Percentiles rank a stretch among this genome's conserved stretches.
Evolutionary conservation across 495 filamentous ascomycete genomes (phyloP).

Genomic region (Penicillium bialowiezense): DNA sequence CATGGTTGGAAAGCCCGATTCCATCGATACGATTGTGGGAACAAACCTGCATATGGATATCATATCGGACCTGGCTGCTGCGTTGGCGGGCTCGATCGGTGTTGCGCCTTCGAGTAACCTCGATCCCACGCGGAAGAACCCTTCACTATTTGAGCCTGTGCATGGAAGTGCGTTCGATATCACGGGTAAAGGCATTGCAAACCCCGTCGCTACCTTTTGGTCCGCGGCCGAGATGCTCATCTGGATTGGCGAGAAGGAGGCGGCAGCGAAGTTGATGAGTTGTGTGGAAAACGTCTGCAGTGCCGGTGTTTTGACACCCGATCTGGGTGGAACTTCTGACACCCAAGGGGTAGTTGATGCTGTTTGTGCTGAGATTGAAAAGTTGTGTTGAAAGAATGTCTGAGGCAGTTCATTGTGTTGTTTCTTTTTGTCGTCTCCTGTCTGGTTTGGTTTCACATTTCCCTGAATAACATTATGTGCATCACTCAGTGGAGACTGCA

Average conservation of each 20-base stretch:
- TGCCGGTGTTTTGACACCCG: conserved; percentile 48
- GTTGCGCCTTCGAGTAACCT: conserved; percentile 55
- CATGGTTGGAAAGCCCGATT: conserved; percentile 46
- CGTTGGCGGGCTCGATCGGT: conserved; percentile 47
- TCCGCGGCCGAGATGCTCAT: conserved; percentile 60
- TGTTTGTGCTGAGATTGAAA: conserved; percentile 51
- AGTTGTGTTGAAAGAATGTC: conserved; percentile 7
- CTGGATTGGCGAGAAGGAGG: conserved; percentile 55
- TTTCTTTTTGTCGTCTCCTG: background rate
- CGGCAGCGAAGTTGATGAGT: conserved; percentile 49
- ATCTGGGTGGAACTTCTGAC: conserved; percentile 50
- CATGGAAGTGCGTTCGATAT: conserved; percentile 65
- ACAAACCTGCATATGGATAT: conserved; percentile 53
- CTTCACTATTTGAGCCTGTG: conserved; percentile 60
- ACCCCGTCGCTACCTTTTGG: conserved; percentile 66
- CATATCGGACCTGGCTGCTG: conserved; percentile 50
- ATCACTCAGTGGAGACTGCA: too few species aligned
- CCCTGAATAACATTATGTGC: background rate
- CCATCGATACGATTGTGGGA: conserved; percentile 50
- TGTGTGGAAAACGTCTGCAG: conserved; percentile 55
- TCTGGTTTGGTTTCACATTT: background rate
- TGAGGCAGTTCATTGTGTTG: conserved; percentile 4
- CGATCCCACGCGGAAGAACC: conserved; percentile 54
- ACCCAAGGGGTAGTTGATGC: conserved; percentile 56
- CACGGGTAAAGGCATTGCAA: conserved; percentile 61